Percentiles rank a stretch among this genome's conserved stretches.
phyloP scores from a whole-genome alignment of 768 basidiomycete species.

The Podaxis sp. region DNA sequence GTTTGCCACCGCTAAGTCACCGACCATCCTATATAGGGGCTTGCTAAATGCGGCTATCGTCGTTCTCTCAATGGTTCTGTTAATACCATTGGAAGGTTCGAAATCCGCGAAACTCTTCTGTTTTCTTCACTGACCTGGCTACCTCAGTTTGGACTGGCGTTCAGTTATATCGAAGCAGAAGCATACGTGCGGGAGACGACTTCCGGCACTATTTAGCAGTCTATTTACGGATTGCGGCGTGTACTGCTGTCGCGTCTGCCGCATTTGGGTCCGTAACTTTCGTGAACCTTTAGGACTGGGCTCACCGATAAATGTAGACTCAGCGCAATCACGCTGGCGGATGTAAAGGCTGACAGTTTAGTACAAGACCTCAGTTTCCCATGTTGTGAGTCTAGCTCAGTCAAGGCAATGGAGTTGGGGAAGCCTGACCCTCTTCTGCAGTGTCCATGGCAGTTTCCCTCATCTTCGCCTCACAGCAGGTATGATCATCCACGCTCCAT shows the following conservation, averaged over 20 bases:
- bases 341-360: not conserved
- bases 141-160: slow-evolving; percentile 10
- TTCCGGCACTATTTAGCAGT: slow-evolving; percentile 9
- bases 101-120: not conserved
- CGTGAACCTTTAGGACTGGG: not conserved
- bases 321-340: slow-evolving; percentile 1
- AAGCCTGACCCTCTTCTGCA: not conserved
- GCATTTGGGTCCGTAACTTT: slow-evolving; percentile 1
- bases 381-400: not conserved
- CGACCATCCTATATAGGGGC: not conserved
- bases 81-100: slow-evolving; percentile 11
- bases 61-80: slow-evolving; percentile 1
- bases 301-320: not conserved
- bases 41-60: slow-evolving; percentile 10
- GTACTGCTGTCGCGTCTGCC: not conserved
- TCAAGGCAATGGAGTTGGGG: not conserved
- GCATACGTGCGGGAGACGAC: not conserved
- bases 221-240: slow-evolving; percentile 10
- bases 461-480: slow-evolving; percentile 8
- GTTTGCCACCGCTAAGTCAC: not conserved
- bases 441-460: slow-evolving; percentile 10
- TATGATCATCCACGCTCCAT: not conserved
- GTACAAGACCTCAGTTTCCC: slow-evolving; percentile 12
- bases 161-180: slow-evolving; percentile 9
- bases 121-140: not conserved